Evolutionary conservation across 75 land plant species (phyloP), one percentile per base, ranked within the genome.

Genomic region (Azolla pinnata): DNA sequence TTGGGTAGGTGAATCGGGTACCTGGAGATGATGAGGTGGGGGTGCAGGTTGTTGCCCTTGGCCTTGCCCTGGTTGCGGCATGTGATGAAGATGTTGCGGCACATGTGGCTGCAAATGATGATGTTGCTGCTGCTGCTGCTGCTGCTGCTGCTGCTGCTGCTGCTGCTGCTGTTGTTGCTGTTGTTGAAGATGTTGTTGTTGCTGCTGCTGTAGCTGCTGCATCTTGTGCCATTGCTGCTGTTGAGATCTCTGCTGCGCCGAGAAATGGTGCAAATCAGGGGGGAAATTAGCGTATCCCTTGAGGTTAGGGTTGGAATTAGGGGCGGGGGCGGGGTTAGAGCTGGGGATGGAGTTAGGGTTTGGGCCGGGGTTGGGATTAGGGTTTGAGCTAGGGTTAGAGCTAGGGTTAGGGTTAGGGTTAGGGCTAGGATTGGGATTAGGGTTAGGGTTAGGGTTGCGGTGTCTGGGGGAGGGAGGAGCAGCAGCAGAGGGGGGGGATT

Each of bases 81-180:
- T 24, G 16, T 52, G 54, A 25, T 23, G 29, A 23, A 27, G 27
- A 18, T 52, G 54, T 25, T 52, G 54, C 29, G 18, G 54, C 29
- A 12, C 12, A 25, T 52, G 54, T 14, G 24, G 54, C 20, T 47
- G 50, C 50, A 12, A 20, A 3, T 52, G 54, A 3, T 52, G 54
- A 12, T 52, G 54, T 3, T 52, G 59, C 46, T 40, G 47, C 62
- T 59, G 61, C 61, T 59, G 61, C 20, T 31, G 40, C 16, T 59
- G 61, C 28, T 55, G 57, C 28, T 4, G 44, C n/a, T 10, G 34
- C 19, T 2, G 48, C n/a, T 5, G 48, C 24, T 60, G 16, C 21
- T 40, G 47, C n/a, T 60, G 62, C 8, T 60, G 62, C 21, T 50
- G 52, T 55, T 55, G 26, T 30, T 55, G 57, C 57, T 55, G 57